A percentile compares a stretch with the other conserved stretches of the same genome.
Conservation (phyloP, 768 basidiomycete genomes). For the Tulasnella calospora region DNA sequence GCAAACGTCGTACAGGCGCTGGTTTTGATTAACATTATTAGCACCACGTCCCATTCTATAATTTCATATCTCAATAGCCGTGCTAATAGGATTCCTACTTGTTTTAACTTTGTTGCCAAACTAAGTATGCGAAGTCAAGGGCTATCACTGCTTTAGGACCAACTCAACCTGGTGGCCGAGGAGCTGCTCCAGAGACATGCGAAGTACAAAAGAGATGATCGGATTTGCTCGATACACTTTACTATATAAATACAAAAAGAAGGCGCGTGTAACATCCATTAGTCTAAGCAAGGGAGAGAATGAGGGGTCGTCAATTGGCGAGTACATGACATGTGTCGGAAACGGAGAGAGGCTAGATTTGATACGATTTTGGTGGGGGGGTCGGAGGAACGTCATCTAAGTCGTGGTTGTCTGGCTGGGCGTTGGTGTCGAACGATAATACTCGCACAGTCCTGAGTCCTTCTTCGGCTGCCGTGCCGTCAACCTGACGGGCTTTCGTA, state of each 20-base stretch:
- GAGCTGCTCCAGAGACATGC: no score
- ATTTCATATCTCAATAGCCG: no score
- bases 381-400: neutral
- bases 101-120: no score
- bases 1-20: neutral
- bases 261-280: neutral
- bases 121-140: no score
- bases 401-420: neutral
- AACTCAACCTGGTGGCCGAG: no score
- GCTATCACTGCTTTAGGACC: neutral
- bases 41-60: neutral
- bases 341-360: neutral
- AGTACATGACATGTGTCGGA: neutral
- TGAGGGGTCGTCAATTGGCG: neutral
- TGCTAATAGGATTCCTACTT: no score
- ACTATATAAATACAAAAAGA: neutral
- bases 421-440: neutral
- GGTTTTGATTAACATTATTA: neutral
- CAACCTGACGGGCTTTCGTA: neutral
- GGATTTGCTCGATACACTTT: neutral
- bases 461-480: neutral
- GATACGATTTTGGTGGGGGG: neutral
- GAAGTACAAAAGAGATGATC: neutral
- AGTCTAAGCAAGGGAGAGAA: neutral
- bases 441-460: neutral